Base-by-base conservation (phyloP, 176 grass and related monocot species). In the Oryza rufipogon region DNA sequence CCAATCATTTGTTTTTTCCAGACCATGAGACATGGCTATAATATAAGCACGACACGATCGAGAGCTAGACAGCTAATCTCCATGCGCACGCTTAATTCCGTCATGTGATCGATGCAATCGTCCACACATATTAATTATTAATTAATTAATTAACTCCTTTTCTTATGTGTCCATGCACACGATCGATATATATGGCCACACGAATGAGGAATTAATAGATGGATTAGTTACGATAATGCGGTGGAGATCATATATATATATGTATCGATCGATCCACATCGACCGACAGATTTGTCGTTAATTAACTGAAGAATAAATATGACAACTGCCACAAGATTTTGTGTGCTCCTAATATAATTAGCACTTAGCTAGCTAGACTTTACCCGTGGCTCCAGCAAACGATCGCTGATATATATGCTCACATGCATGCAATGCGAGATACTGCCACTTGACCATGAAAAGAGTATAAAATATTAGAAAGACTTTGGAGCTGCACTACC, bases 261-360 rank as follows among this genome's bases (percentile, higher is more conserved):
- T n/a, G n/a, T n/a, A n/a, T n/a, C n/a, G n/a, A n/a, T n/a, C n/a
- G n/a, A n/a, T n/a, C 38, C 38, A 39, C 12, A 68, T 32, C 17
- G 52, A 60, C n/a, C 14, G 9, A 13, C 52, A 10, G 5, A 39
- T 61, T 76, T 76, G 51, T 28, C 74, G 17, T 61, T 26, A 56
- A 11, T 76, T 76, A 61, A 76, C 32, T 22, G 74, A 22, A 39
- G 51, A 76, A 76, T 76, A 20, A 61, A 28, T 28, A 73, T n/a
- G 70, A 73, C 4, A 76, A 56, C 49, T 76, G 17, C 49, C 49
- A 36, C 28, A 56, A 76, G 30, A 58, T 76, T 76, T 76, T 15
- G 19, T 73, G 39, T 45, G 9, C 10, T 14, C 46, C 46, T 44
- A 44, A n/a, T n/a, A n/a, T n/a, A n/a, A 28, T 28, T 47, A 47